Percentiles rank a stretch among this genome's conserved stretches.
phyloP scores from a whole-genome alignment of 768 basidiomycete genomes.

The Podaxis sp. region DNA sequence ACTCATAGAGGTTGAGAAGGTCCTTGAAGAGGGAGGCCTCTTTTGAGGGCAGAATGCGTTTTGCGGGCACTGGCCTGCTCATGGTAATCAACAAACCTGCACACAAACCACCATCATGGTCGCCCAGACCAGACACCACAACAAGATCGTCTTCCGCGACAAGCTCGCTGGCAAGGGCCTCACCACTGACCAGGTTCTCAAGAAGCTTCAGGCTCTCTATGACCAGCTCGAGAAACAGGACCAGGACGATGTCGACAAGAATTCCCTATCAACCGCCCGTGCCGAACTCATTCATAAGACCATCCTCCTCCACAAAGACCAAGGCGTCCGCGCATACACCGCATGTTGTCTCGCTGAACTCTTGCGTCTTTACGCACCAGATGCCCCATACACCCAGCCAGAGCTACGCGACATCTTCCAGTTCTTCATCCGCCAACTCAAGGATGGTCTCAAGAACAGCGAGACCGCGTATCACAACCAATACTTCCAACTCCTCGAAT shows the following conservation, averaged over 20 bases:
- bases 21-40: slow-evolving; percentile 86
- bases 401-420: slow-evolving; percentile 96
- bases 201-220: slow-evolving; percentile 81
- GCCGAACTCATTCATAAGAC: slow-evolving; percentile 78
- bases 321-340: slow-evolving; percentile 92
- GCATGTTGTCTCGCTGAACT: slow-evolving; percentile 95
- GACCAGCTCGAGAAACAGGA: slow-evolving; percentile 78
- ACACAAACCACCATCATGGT: slow-evolving; percentile 49
- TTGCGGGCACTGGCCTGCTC: slow-evolving; percentile 33
- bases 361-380: slow-evolving; percentile 90
- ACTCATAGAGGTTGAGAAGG: slow-evolving; percentile 83
- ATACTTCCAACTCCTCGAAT: slow-evolving; percentile 94
- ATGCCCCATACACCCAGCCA: slow-evolving; percentile 88
- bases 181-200: slow-evolving; percentile 79
- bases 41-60: slow-evolving; percentile 72
- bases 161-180: slow-evolving; percentile 77
- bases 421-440: slow-evolving; percentile 90
- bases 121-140: slow-evolving; percentile 66
- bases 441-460: slow-evolving; percentile 65
- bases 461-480: slow-evolving; percentile 87
- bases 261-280: slow-evolving; percentile 65
- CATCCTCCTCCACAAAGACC: slow-evolving; percentile 91
- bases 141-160: slow-evolving; percentile 72
- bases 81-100: slow-evolving; percentile 30
- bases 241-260: slow-evolving; percentile 80